Conservation (phyloP, 306 rosid species). For the Lagenaria siceraria region DNA sequence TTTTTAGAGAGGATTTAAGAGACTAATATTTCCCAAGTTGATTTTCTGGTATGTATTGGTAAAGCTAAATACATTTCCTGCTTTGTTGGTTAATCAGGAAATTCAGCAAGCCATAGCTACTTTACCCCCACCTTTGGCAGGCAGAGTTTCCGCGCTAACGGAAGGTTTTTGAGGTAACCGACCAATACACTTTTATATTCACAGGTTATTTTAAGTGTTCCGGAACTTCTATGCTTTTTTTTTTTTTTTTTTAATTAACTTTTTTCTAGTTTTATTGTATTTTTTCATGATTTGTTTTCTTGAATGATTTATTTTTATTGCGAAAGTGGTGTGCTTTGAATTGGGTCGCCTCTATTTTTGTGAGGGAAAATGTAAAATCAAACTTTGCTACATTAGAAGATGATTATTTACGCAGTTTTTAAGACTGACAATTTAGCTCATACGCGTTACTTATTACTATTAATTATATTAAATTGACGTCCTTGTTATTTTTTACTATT, state of each 20-base stretch:
- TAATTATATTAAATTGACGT: background rate
- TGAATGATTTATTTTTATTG: background rate
- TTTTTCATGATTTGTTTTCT: background rate
- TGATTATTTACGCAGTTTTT: background rate
- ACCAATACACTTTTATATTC: background rate
- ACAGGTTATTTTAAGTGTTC: background rate
- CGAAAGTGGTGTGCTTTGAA: background rate
- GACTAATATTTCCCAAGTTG: background rate
- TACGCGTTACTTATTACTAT: background rate
- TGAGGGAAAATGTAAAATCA: background rate
- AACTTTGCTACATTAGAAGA: background rate
- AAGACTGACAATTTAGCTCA: background rate
- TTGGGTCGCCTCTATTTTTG: background rate
- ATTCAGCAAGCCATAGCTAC: conserved; percentile 57
- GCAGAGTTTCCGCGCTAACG: conserved; percentile 38
- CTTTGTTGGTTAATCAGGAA: conserved; percentile 41
- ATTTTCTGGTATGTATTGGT: background rate
- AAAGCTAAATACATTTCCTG: background rate
- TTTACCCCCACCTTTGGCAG: conserved; percentile 33
- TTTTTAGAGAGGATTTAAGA: background rate
- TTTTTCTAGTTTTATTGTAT: background rate
- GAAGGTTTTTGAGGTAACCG: conserved; percentile 13
- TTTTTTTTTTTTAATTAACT: too few species aligned
- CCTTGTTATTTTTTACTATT: background rate
- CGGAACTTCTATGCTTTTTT: background rate